Conservation (phyloP, 495 filamentous ascomycete genomes). For the Daldinia loculata region DNA sequence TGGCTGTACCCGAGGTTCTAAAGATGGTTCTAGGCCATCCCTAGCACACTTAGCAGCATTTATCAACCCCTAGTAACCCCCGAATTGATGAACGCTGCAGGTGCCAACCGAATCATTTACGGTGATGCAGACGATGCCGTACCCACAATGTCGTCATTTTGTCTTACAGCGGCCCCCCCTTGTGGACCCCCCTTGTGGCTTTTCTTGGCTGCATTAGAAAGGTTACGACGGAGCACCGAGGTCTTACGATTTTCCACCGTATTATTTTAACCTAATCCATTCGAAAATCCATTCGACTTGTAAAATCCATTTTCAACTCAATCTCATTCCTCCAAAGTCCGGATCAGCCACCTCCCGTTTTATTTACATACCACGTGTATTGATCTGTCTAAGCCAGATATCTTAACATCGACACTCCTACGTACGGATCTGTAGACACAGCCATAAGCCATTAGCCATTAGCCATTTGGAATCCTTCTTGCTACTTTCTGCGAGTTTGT, state of each 20-base stretch:
- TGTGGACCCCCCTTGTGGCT: conserved; percentile 20
- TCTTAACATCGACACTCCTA: background rate
- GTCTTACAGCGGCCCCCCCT: conserved; percentile 34
- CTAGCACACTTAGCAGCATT: conserved; percentile 4
- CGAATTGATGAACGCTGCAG: conserved; percentile 40
- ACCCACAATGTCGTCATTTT: conserved; percentile 42
- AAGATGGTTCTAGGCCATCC: conserved; percentile 32
- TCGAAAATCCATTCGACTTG: background rate
- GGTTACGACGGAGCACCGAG: background rate
- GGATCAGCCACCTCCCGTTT: background rate
- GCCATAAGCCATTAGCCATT: background rate
- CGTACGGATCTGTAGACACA: too few relatives aligned
- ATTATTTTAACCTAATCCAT: conserved; percentile 4
- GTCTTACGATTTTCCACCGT: conserved; percentile 29
- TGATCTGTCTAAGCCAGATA: background rate
- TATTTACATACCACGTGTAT: conserved; percentile 16
- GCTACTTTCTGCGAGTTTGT: background rate
- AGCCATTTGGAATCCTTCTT: background rate
- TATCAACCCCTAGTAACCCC: conserved; percentile 15
- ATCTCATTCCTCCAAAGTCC: background rate
- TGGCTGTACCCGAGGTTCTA: conserved; percentile 33
- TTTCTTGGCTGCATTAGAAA: conserved; percentile 28
- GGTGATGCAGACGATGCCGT: conserved; percentile 30
- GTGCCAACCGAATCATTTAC: conserved; percentile 39
- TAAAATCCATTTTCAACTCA: background rate